These are phyloP conservation scores for Diaporthe sp. DNA, from an alignment of 2,329 filamentous ascomycete genomes.

Conservation along the genomic window DNA sequence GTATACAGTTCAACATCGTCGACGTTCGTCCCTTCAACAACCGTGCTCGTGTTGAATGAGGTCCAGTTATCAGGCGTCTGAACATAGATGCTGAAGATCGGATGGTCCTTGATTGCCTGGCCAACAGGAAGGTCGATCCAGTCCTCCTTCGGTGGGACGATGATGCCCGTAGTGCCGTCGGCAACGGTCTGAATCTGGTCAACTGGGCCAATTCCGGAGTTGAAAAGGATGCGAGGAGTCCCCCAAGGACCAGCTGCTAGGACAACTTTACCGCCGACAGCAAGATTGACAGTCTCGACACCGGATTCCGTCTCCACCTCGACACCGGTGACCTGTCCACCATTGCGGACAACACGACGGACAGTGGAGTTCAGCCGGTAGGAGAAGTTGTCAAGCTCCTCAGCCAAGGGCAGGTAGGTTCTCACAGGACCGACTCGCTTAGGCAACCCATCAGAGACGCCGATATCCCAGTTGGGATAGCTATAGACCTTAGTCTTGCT, in stretches of 20 bases:
- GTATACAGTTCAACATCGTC: constrained; percentile 46
- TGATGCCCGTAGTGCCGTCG: constrained; percentile 12
- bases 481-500: constrained; percentile 31
- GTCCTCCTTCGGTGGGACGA: constrained; percentile 35
- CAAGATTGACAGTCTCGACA: constrained; percentile 22
- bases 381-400: constrained; percentile 37
- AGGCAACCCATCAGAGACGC: constrained; percentile 23
- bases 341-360: constrained; percentile 35
- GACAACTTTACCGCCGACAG: constrained; percentile 36
- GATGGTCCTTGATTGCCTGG: constrained; percentile 34
- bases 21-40: constrained; percentile 1
- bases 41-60: constrained; percentile 9
- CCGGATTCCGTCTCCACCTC: constrained; percentile 8
- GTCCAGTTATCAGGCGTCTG: constrained; percentile 15
- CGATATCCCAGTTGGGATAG: constrained; percentile 12
- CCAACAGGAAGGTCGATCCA: constrained; percentile 40
- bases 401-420: constrained; percentile 37
- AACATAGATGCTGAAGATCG: constrained; percentile 38
- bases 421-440: constrained; percentile 35
- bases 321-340: constrained; percentile 24
- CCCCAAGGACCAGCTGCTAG: constrained; percentile 38
- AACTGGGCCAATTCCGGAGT: constrained; percentile 25
- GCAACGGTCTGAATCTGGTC: constrained; percentile 34
- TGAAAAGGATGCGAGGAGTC: constrained; percentile 33
- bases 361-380: constrained; percentile 39